These are phyloP conservation scores for Coemansia sp. DNA, from an alignment of 192 early-diverging fungal species.

Conservation along the genomic window DNA sequence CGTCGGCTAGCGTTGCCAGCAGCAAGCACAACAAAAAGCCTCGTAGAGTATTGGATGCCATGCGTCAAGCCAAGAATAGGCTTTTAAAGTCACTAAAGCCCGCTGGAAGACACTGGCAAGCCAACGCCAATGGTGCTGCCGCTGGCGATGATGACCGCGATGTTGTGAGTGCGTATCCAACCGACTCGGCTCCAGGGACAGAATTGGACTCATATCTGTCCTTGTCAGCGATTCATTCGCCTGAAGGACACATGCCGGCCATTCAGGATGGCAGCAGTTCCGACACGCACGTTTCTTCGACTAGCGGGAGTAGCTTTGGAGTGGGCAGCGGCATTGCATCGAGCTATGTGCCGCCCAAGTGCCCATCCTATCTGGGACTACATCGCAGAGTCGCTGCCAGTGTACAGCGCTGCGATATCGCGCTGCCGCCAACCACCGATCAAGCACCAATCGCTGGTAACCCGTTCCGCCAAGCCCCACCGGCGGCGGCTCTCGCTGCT, in stretches of 20 bases:
- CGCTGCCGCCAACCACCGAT: background rate
- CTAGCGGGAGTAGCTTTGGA: conserved; percentile 12
- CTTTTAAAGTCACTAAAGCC: conserved; percentile 18
- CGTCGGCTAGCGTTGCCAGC: background rate
- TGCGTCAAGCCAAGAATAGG: conserved; percentile 40
- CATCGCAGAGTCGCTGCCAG: conserved; percentile 28
- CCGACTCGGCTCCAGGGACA: conserved; percentile 34
- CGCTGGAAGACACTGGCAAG: background rate
- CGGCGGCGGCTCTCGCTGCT: background rate
- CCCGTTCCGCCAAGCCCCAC: background rate
- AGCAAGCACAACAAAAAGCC: conserved; percentile 12
- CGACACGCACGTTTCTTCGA: conserved; percentile 4
- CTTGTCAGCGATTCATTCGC: conserved; percentile 39
- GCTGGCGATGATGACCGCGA: conserved; percentile 23
- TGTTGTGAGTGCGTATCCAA: conserved; percentile 47
- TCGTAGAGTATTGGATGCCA: conserved; percentile 23
- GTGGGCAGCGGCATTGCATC: conserved; percentile 4
- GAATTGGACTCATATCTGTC: conserved; percentile 46
- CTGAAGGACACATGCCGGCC: conserved; percentile 17
- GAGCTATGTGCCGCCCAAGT: conserved; percentile 38
- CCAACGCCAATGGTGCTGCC: background rate
- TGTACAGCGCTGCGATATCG: background rate
- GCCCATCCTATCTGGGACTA: conserved; percentile 45
- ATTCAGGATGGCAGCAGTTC: conserved; percentile 12
- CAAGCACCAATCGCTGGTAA: background rate